Base-by-base conservation (phyloP, 1,139 yeast species). In the Candida sanyaensis region DNA sequence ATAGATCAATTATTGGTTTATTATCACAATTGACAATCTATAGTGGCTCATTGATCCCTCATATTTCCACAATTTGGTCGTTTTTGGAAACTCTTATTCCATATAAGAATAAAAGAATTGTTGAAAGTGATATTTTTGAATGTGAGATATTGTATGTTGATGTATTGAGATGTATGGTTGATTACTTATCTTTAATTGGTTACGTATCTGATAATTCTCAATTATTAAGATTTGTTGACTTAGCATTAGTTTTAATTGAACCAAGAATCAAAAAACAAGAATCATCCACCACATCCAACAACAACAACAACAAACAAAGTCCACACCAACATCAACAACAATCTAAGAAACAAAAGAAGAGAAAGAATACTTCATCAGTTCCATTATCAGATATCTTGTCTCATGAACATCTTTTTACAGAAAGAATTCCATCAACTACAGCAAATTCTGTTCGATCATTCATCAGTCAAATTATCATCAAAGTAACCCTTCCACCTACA, bases 321-420 rank as follows among this genome's bases (percentile, higher is more conserved):
- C 30, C 6, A 21, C 42, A 26, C 24, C 37, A 24, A 27, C 29
- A 9, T 41, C 41, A 32, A 37, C 43, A 36, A 10, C 44, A 37
- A 24, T 52, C 59, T 4, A 61, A 62, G 44, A 65, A 64, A 29
- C 60, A 68, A 44, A 73, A 73, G 53, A 75, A 74, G 58, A 77
- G 71, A 60, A 81, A 75, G 58, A 71, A 67, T 44, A 65, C 63
- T 41, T 69, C 71, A 24, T 57, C 77, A 0, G 75, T 76, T 27
- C 80, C 86, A 4, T 66, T 86, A 55, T 80, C 95, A 4, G 96
- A 89, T 67, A 67, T 86, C 38, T 73, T 87, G 42, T 83, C 93
- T 1, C 88, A 87, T 61, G 78, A 86, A 31, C 82, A 80, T 43
- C 68, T 82, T 43, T 88, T 88, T 56, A 60, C 65, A 12, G 62